Evolutionary conservation across 2,329 filamentous ascomycete genomes (phyloP).

Genomic region (Alternaria sp.): DNA sequence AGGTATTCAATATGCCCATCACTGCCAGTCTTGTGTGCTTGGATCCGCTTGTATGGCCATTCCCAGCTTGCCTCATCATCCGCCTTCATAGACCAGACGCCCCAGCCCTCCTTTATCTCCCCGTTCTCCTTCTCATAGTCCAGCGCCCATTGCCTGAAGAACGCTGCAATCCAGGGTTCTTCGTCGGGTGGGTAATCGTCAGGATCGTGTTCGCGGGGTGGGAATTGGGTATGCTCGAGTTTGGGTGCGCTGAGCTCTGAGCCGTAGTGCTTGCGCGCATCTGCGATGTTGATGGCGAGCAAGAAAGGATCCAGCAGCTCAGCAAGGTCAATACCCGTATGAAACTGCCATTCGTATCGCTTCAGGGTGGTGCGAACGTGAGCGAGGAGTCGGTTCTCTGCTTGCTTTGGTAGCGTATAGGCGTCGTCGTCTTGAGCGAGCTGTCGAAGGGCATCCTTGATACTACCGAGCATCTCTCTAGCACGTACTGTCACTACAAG

Average conservation of each 20-base stretch:
- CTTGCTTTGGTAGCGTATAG: constrained; percentile 11
- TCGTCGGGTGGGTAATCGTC: not conserved
- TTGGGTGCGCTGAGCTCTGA: not conserved
- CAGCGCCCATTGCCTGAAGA: constrained; percentile 22
- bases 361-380: constrained; percentile 16
- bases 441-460: constrained; percentile 12
- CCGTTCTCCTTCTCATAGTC: constrained; percentile 23
- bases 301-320: constrained; percentile 5
- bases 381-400: not conserved
- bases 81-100: constrained; percentile 10
- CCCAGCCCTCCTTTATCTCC: constrained; percentile 19
- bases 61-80: constrained; percentile 14
- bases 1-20: constrained; percentile 14
- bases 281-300: not conserved
- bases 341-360: constrained; percentile 24
- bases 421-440: constrained; percentile 12
- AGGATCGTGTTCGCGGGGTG: not conserved
- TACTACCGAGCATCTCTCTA: constrained; percentile 20
- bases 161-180: constrained; percentile 23
- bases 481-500: constrained; percentile 22
- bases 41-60: constrained; percentile 23
- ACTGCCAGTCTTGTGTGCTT: constrained; percentile 7
- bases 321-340: constrained; percentile 19
- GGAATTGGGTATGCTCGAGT: not conserved
- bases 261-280: not conserved